phyloP scores from a whole-genome alignment of 345 rosid species.

The Hirschfeldia incana region DNA sequence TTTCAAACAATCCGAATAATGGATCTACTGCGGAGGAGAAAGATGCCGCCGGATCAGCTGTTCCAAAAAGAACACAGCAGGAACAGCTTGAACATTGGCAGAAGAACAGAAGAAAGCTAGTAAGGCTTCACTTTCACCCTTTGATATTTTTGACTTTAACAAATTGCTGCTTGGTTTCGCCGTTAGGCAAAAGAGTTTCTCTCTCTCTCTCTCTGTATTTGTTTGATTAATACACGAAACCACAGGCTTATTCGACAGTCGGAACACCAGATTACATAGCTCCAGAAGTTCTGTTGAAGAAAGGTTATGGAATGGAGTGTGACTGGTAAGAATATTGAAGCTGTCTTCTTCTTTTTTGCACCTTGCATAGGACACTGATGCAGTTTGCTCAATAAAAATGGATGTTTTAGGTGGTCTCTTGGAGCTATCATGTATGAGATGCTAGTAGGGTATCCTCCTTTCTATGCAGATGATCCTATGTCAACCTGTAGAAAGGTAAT shows the following conservation, averaged over 20 bases:
- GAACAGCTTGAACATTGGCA: slow-evolving; percentile 70
- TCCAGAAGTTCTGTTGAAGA: slow-evolving; percentile 92
- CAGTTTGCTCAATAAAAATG: too few species aligned
- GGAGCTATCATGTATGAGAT: slow-evolving; percentile 98
- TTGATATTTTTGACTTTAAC: neutral
- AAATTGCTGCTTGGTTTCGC: neutral
- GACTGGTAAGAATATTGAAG: slow-evolving; percentile 55
- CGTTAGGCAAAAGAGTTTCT: neutral
- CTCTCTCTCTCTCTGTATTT: neutral
- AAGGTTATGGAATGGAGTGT: slow-evolving; percentile 98
- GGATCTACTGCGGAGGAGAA: slow-evolving; percentile 30
- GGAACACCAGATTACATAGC: slow-evolving; percentile 99
- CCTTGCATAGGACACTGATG: too few species aligned
- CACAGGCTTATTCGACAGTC: slow-evolving; percentile 96
- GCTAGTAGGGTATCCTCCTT: slow-evolving; percentile 97
- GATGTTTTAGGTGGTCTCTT: slow-evolving; percentile 78
- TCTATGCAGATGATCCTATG: slow-evolving; percentile 99
- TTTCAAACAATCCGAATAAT: slow-evolving; percentile 46
- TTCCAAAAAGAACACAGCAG: slow-evolving; percentile 60
- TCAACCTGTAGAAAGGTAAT: slow-evolving; percentile 90
- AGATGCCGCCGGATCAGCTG: slow-evolving; percentile 45
- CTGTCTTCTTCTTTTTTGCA: too few species aligned
- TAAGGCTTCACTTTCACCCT: slow-evolving; percentile 31
- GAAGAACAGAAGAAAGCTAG: slow-evolving; percentile 63
- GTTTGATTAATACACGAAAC: slow-evolving; percentile 17